A percentile compares a stretch with the other conserved stretches of the same genome.
These are phyloP conservation scores for Leptographium lundbergii DNA, from an alignment of 2,329 filamentous ascomycete species.

Conservation along the genomic window DNA sequence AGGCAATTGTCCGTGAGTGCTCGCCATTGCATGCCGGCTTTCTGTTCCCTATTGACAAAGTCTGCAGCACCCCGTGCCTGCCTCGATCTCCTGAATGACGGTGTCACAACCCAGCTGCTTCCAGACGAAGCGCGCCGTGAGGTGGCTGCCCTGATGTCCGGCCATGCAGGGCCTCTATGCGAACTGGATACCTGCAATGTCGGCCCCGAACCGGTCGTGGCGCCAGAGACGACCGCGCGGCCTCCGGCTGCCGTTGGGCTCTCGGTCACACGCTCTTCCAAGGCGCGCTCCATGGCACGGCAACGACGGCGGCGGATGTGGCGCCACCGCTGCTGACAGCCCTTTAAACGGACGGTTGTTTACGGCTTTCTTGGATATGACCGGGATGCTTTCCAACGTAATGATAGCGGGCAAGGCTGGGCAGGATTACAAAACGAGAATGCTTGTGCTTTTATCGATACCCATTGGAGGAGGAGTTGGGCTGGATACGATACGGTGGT, in stretches of 20 bases:
- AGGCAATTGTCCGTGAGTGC: conserved; percentile 23
- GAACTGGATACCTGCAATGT: neutral
- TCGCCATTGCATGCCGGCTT: neutral
- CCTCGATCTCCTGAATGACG: conserved; percentile 20
- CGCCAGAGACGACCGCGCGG: neutral
- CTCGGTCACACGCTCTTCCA: neutral
- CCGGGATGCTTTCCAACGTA: neutral
- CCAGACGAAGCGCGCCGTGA: conserved; percentile 15
- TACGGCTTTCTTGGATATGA: neutral
- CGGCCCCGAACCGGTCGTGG: neutral
- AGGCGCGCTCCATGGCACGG: neutral
- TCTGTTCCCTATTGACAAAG: neutral
- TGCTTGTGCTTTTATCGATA: neutral
- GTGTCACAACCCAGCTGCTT: conserved; percentile 13
- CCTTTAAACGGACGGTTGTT: too few species aligned
- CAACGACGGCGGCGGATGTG: neutral
- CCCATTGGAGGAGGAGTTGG: neutral
- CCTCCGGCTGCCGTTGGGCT: neutral
- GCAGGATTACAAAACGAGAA: neutral
- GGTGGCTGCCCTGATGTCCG: conserved; percentile 13
- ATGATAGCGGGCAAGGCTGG: neutral
- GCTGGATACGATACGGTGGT: neutral
- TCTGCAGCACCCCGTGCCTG: conserved; percentile 17
- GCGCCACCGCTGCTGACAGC: neutral
- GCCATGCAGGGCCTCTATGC: neutral